Evolutionary conservation across 306 rosid genomes (phyloP).

Genomic region (Hippophae rhamnoides): DNA sequence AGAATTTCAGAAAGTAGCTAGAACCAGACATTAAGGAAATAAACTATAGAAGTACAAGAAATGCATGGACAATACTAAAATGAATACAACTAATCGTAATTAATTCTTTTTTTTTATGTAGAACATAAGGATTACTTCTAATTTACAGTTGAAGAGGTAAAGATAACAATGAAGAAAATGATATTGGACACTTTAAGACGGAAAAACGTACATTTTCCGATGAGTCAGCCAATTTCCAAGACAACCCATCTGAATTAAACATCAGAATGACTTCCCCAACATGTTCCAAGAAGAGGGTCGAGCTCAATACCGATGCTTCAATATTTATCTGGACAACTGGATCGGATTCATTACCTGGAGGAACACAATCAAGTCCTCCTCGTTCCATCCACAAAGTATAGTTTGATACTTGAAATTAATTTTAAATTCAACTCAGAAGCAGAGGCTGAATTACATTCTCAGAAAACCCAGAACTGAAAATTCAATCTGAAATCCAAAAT

Average conservation of each 20-base stretch:
- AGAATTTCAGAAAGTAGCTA: too few relatives aligned
- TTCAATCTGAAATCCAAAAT: background rate
- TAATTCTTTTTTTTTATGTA: too few relatives aligned
- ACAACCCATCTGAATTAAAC: constrained; percentile 48
- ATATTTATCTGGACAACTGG: constrained; percentile 15
- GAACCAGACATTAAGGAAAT: too few relatives aligned
- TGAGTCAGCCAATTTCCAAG: constrained; percentile 47
- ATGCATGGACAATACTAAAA: too few relatives aligned
- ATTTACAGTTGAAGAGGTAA: background rate
- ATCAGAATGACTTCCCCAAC: constrained; percentile 51
- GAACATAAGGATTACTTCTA: constrained; percentile 1
- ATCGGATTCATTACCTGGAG: constrained; percentile 18
- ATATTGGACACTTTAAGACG: background rate
- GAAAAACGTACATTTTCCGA: constrained; percentile 31
- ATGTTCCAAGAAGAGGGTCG: constrained; percentile 49
- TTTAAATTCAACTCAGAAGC: background rate
- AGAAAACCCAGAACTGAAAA: background rate
- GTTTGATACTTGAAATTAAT: background rate
- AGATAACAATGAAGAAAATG: background rate
- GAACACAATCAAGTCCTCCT: constrained; percentile 19
- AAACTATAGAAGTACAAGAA: too few relatives aligned
- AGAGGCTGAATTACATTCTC: background rate
- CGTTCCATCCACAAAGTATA: constrained; percentile 15
- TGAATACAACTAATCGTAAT: too few relatives aligned
- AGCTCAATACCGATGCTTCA: constrained; percentile 30